These are phyloP conservation scores for Phalaenopsis aphrodite DNA, from an alignment of 106 monocot species.

Conservation along the genomic window DNA sequence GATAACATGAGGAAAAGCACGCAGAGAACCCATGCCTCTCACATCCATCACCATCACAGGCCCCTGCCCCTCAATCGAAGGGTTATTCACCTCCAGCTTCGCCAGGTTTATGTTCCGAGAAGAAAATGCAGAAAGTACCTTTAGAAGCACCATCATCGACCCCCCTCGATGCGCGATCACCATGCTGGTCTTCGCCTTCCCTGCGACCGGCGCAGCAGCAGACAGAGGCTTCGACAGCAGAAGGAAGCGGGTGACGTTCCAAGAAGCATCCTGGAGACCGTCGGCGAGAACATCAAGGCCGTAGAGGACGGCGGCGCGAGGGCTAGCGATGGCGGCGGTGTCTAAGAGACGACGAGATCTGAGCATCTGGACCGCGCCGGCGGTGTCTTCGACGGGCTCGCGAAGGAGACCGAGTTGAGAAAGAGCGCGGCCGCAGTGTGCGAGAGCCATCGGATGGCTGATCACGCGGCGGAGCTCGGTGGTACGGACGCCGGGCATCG, in stretches of 20 bases:
- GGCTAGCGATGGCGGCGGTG: constrained; percentile 71
- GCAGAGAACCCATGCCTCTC: constrained; percentile 20
- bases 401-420: constrained; percentile 37
- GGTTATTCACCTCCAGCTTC: constrained; percentile 62
- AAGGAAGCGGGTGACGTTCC: constrained; percentile 73
- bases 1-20: constrained; percentile 52
- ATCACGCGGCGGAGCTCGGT: constrained; percentile 49
- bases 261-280: constrained; percentile 60
- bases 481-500: constrained; percentile 60
- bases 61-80: constrained; percentile 17
- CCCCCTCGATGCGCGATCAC: constrained; percentile 50
- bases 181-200: constrained; percentile 42
- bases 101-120: constrained; percentile 40
- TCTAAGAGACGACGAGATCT: constrained; percentile 34
- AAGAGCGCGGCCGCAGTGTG: constrained; percentile 66
- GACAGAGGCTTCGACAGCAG: constrained; percentile 26
- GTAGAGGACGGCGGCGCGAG: constrained; percentile 48
- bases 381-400: constrained; percentile 69
- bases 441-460: constrained; percentile 61
- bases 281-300: constrained; percentile 55
- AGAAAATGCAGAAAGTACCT: constrained; percentile 58
- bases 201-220: background rate
- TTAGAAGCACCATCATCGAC: constrained; percentile 52
- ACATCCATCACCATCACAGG: constrained; percentile 54
- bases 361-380: constrained; percentile 64